A percentile compares a stretch with the other conserved stretches of the same genome.
Evolutionary conservation across 176 grass and related monocot species (phyloP).

Genomic region (Paspalum notatum): DNA sequence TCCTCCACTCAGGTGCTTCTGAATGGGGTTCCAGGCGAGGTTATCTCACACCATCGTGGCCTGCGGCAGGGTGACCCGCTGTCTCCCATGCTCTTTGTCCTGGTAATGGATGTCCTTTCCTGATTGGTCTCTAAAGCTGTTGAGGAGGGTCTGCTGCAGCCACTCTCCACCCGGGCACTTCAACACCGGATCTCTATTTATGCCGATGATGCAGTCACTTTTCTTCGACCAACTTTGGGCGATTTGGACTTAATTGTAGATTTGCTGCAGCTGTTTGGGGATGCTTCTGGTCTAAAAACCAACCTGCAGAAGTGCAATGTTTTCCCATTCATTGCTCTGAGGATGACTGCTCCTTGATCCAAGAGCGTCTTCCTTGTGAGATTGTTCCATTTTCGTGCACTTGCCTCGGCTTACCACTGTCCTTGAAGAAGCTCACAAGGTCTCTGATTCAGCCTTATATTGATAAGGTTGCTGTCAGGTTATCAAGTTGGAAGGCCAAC

Average conservation of each 20-base stretch:
- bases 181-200: not conserved
- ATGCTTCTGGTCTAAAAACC: not conserved
- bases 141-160: not conserved
- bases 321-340: not conserved
- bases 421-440: not conserved
- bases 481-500: not conserved
- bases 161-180: not conserved
- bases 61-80: too few relatives aligned
- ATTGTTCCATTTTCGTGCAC: not conserved
- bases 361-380: not conserved
- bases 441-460: not conserved
- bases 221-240: not conserved
- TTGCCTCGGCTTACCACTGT: not conserved
- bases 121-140: not conserved
- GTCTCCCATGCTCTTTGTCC: too few relatives aligned
- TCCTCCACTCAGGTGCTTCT: not conserved
- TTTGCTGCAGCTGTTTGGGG: not conserved
- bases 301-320: not conserved
- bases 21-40: not conserved
- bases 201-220: not conserved
- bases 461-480: not conserved
- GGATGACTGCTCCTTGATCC: not conserved
- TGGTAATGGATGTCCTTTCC: not conserved
- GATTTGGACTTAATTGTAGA: not conserved
- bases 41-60: too few relatives aligned